Evolutionary conservation across 2,329 filamentous ascomycete species (phyloP), one percentile per base, ranked within the genome.

Genomic region (Domatiomyces globalis): DNA sequence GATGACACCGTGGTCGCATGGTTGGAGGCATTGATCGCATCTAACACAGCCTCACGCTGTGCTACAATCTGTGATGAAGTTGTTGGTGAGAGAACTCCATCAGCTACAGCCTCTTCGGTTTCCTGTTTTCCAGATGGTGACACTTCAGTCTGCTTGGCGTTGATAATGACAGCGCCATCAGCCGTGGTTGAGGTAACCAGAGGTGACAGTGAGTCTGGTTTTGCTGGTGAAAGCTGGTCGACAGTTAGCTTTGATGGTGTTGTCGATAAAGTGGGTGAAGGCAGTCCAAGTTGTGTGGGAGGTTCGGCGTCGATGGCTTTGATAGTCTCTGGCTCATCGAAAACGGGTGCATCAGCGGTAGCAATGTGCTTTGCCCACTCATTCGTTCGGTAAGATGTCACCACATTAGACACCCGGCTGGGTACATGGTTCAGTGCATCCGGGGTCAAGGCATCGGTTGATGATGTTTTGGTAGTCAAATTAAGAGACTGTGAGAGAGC

Each of bases 321-420:
- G 64, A 74, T 57, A 3, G 79, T 63, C 20, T 76, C 71, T 10
- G 85, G 65, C 1, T 80, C 76, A 6, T 87, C 82, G 0, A 76
- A 66, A 46, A 81, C 77, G 1, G 87, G 87, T 4, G 72, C 70
- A 15, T 95, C 89, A 5, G 90, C 88, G 43, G 77, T 71, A 56
- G 81, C 80, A 9, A 95, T 73, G 65, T 95, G 87, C 65, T 95
- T 95, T 0, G 88, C 87, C 90, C 90, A 96, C 68, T 96, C 90
- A 58, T 94, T 94, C 1, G 88, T 95, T 52, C 90, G 80, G 63
- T 92, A 94, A 0, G 84, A 85, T 64, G 87, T 72, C 1, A 88
- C 84, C 7, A 94, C 78, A 54, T 79, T 83, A 1, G 88, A 92
- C 33, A 88, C 67, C 10, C 80, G 79, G n/a, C 74, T 71, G 0